These are phyloP conservation scores for Scutellaria barbata DNA, from an alignment of 257 asterid species.

Conservation along the genomic window DNA sequence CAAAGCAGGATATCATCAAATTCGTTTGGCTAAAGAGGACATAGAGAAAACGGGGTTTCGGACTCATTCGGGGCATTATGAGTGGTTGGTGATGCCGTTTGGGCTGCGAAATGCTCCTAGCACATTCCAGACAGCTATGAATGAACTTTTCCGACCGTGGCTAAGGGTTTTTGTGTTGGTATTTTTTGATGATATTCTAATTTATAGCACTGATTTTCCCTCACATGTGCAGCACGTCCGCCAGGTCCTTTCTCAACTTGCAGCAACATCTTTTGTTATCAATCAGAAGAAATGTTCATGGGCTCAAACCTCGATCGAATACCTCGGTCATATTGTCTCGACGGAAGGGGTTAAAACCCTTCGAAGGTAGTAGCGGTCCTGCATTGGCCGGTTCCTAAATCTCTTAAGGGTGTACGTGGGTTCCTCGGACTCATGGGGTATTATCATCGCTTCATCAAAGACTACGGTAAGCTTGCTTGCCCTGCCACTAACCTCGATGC, in stretches of 20 bases:
- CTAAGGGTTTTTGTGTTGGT: background rate
- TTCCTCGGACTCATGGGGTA: background rate
- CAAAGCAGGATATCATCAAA: background rate
- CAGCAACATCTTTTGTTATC: background rate
- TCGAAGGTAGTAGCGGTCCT: background rate
- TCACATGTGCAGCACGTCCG: background rate
- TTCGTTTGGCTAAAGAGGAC: background rate
- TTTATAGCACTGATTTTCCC: background rate
- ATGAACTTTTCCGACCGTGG: background rate
- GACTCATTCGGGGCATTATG: background rate
- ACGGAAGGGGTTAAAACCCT: background rate
- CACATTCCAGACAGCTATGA: background rate
- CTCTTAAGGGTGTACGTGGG: background rate
- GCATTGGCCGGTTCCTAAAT: background rate
- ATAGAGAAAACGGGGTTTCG: background rate
- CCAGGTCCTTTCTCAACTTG: background rate
- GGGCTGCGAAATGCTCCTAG: background rate
- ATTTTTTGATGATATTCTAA: background rate
- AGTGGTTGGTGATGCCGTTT: background rate
- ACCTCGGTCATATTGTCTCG: background rate
- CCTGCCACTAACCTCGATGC: background rate
- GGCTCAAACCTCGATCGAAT: background rate
- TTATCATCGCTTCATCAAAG: background rate
- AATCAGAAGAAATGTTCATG: too few species aligned
- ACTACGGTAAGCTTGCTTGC: background rate